Conservation (phyloP, 139 green algal species). For the Dunaliella primolecta region DNA sequence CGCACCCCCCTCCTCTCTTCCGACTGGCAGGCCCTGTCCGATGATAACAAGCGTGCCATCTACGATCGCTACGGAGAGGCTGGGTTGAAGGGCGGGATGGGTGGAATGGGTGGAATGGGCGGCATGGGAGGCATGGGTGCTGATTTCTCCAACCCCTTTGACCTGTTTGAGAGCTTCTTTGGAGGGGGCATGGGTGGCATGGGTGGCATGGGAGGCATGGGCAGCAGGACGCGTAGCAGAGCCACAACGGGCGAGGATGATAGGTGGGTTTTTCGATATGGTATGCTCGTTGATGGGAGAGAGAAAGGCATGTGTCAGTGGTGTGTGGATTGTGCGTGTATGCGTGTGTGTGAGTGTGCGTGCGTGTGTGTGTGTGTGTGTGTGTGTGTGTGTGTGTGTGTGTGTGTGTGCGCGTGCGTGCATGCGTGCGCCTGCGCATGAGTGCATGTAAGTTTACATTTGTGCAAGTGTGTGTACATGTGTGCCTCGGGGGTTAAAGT, state of each 20-base stretch:
- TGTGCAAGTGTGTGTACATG: background rate
- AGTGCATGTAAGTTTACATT: background rate
- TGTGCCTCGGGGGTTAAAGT: too few relatives aligned
- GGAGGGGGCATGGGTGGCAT: constrained; percentile 61
- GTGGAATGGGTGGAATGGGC: constrained; percentile 52
- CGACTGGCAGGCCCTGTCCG: constrained; percentile 90
- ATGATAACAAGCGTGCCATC: constrained; percentile 93
- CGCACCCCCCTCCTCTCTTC: too few relatives aligned
- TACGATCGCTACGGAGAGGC: constrained; percentile 97
- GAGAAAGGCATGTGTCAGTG: background rate
- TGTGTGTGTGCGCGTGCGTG: background rate
- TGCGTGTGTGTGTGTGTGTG: background rate
- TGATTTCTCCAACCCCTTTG: constrained; percentile 94
- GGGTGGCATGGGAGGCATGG: constrained; percentile 49
- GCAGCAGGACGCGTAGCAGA: constrained; percentile 39
- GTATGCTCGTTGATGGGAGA: background rate
- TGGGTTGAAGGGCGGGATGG: constrained; percentile 86
- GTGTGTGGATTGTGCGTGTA: constrained; percentile 2
- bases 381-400: background rate
- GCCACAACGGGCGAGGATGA: constrained; percentile 78
- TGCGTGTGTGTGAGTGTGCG: background rate
- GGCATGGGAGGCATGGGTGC: constrained; percentile 34
- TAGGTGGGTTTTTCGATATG: constrained; percentile 38
- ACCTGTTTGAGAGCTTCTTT: constrained; percentile 99
- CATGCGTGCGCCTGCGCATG: background rate